Evolutionary conservation across 2,329 filamentous ascomycete species (phyloP), one percentile per base, ranked within the genome.

Genomic region (Hypoxylon sp.): DNA sequence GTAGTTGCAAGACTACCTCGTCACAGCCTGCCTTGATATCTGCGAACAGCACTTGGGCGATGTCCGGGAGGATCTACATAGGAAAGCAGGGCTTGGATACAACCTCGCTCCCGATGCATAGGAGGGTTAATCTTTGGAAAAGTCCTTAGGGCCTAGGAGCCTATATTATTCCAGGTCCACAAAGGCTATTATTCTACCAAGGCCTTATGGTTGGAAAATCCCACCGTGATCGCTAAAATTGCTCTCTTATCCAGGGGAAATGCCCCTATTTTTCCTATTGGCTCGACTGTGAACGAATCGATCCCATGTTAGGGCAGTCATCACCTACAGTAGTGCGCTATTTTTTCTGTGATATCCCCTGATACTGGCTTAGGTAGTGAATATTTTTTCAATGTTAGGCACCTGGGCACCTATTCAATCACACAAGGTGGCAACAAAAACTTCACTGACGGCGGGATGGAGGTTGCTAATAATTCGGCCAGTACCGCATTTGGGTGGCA

Each of bases 201-300:
- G 19, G 39, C 24, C 35, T n/a, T 37, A n/a, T 37, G 10, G 14
- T 14, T 37, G 10, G 6, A 5, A 37, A 37, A 37, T 37, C 5
- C 13, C 3, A 37, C 35, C 6, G 13, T 37, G 13, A n/a, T n/a
- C 35, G 3, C 11, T 37, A 14, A 14, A 14, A 37, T 37, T 14
- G 33, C 33, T 37, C 35, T 37, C 35, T 3, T 31, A 5, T 44
- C 22, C 39, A 44, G 39, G 39, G 17, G 19, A 44, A 8, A 44
- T 10, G 8, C 29, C 9, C 26, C n/a, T 47, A 60, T 35, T 63
- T 37, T 59, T 63, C 65, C 50, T 52, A 67, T 67, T 67, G 59
- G 65, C 11, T 9, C 22, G 53, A 50, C 1, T 14, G 24, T 11
- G 26, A 14, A 46, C 56, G 50, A 31, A 37, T 17, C 5, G 48